Conservation (phyloP, 345 rosid genomes). For the Psidium friedrichsthalianum region DNA sequence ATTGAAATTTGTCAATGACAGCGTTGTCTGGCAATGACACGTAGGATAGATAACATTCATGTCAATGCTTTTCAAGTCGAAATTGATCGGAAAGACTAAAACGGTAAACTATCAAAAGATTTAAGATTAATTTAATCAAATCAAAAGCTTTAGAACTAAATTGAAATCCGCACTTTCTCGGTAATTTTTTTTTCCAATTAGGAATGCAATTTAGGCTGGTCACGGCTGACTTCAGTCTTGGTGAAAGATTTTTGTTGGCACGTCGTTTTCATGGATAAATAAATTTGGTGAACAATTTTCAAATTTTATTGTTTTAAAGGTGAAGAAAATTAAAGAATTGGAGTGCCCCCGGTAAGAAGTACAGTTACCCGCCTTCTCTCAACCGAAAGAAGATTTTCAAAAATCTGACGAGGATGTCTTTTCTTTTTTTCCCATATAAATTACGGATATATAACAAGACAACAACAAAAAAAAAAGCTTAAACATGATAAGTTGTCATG, state of each 20-base stretch:
- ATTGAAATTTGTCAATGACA: too few relatives aligned
- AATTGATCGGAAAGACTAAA: too few relatives aligned
- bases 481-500: not conserved
- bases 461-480: not conserved
- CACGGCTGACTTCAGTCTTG: not conserved
- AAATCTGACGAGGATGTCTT: not conserved
- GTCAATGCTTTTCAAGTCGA: too few relatives aligned
- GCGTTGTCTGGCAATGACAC: too few relatives aligned
- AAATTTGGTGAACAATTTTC: not conserved
- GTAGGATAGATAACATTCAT: too few relatives aligned
- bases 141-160: too few relatives aligned
- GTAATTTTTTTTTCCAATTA: too few relatives aligned
- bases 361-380: not conserved
- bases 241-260: not conserved
- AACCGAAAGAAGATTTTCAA: not conserved
- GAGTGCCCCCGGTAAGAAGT: not conserved
- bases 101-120: too few relatives aligned
- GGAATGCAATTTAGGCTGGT: not conserved
- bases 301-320: not conserved
- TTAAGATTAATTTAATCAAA: too few relatives aligned
- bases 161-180: too few relatives aligned
- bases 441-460: not conserved
- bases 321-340: not conserved
- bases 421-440: not conserved
- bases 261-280: not conserved